These are phyloP conservation scores for Oryza nivara DNA, from an alignment of 176 grass and related monocot genomes.

Conservation along the genomic window DNA sequence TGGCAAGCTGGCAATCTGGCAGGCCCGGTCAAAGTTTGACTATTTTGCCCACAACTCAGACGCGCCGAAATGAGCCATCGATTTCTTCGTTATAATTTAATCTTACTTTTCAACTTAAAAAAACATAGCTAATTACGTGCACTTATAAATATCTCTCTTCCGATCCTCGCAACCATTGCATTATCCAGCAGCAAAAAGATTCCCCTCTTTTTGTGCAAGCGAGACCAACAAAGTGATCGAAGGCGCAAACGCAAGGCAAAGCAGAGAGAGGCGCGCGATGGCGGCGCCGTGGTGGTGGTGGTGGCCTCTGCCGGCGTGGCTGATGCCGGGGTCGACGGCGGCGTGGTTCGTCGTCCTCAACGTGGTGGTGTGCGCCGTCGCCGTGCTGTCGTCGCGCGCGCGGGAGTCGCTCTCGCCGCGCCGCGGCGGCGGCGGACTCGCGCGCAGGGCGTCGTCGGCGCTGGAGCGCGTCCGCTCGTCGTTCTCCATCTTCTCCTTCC, in stretches of 20 bases:
- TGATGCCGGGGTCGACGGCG: constrained; percentile 7
- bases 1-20: no score
- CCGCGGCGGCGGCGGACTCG: background rate
- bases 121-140: background rate
- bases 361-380: constrained; percentile 38
- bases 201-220: background rate
- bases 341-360: constrained; percentile 42
- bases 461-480: constrained; percentile 48
- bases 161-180: background rate
- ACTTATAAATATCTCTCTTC: background rate
- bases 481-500: constrained; percentile 49
- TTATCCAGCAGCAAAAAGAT: background rate
- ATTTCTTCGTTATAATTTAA: background rate
- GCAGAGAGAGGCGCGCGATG: background rate
- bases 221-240: background rate
- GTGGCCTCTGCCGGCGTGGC: constrained; percentile 28
- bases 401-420: constrained; percentile 2
- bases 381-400: constrained; percentile 10
- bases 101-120: constrained; percentile 13
- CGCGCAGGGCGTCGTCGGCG: constrained; percentile 44
- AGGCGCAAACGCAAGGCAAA: background rate
- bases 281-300: background rate
- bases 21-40: background rate
- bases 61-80: background rate
- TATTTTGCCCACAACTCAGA: background rate